These are phyloP conservation scores for Cryptococcus depauperatus DNA, from an alignment of 1,284 basidiomycete genomes.

Conservation along the genomic window DNA sequence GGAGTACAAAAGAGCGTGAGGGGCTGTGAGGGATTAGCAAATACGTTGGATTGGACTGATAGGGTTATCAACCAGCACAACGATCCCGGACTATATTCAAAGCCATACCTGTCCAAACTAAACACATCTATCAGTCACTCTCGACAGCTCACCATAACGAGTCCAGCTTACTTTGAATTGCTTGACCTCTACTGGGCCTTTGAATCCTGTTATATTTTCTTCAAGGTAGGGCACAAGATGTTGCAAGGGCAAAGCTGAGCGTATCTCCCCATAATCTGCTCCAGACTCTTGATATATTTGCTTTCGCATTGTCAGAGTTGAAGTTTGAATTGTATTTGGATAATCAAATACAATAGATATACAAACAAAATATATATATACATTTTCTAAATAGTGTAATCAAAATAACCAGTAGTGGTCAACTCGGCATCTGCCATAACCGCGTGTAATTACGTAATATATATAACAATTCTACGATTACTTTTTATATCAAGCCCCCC, in stretches of 20 bases:
- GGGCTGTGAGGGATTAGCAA: slow-evolving; percentile 32
- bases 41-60: slow-evolving; percentile 88
- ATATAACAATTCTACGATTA: too few relatives aligned
- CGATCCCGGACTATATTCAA: neutral
- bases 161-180: slow-evolving; percentile 72
- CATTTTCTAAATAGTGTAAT: too few relatives aligned
- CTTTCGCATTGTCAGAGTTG: too few relatives aligned
- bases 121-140: neutral
- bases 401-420: too few relatives aligned
- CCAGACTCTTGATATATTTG: too few relatives aligned
- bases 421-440: too few relatives aligned
- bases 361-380: too few relatives aligned
- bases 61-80: neutral
- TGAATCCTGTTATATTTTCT: slow-evolving; percentile 53
- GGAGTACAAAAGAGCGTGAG: slow-evolving; percentile 54
- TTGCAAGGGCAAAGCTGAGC: slow-evolving; percentile 60
- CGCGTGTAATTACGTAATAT: too few relatives aligned
- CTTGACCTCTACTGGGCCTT: slow-evolving; percentile 66
- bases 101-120: slow-evolving; percentile 62
- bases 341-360: too few relatives aligned
- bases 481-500: too few relatives aligned
- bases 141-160: neutral
- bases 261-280: slow-evolving; percentile 43
- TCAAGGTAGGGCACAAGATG: slow-evolving; percentile 63
- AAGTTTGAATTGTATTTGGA: too few relatives aligned